Evolutionary conservation across 2,329 filamentous ascomycete genomes (phyloP).

Genomic region (Claviceps pazoutovae): DNA sequence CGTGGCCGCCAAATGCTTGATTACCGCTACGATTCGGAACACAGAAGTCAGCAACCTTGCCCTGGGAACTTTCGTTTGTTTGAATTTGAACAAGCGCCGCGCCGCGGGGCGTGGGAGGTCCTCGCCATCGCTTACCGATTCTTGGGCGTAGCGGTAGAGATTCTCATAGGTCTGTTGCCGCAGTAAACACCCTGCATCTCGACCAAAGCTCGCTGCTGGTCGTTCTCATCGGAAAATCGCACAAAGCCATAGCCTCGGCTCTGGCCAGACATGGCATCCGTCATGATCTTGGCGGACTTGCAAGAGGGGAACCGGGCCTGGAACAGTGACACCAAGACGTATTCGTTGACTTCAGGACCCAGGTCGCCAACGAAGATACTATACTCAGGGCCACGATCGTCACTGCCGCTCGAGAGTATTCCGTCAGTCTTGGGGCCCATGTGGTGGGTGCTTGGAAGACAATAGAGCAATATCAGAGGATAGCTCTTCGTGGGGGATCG

Average conservation of each 20-base stretch:
- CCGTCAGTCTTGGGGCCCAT: not conserved
- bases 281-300: conserved; percentile 99
- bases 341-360: conserved; percentile 96
- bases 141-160: conserved; percentile 95
- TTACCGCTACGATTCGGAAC: conserved; percentile 15
- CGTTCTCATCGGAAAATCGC: conserved; percentile 86
- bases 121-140: conserved; percentile 41
- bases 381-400: conserved; percentile 91
- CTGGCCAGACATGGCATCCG: conserved; percentile 93
- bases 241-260: conserved; percentile 97
- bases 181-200: conserved; percentile 99
- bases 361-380: conserved; percentile 97
- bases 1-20: conserved; percentile 26
- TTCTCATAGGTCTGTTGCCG: conserved; percentile 96
- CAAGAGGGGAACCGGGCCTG: conserved; percentile 91
- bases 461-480: not conserved
- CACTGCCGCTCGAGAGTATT: conserved; percentile 34
- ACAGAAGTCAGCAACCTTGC: conserved; percentile 3
- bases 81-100: no score
- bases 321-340: conserved; percentile 92
- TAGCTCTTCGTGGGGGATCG: not conserved
- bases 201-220: conserved; percentile 87
- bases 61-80: no score
- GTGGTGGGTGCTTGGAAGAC: not conserved
- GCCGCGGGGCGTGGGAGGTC: not conserved